phyloP scores from a whole-genome alignment of 495 filamentous ascomycete genomes.

The Annulohypoxylon moriforme region DNA sequence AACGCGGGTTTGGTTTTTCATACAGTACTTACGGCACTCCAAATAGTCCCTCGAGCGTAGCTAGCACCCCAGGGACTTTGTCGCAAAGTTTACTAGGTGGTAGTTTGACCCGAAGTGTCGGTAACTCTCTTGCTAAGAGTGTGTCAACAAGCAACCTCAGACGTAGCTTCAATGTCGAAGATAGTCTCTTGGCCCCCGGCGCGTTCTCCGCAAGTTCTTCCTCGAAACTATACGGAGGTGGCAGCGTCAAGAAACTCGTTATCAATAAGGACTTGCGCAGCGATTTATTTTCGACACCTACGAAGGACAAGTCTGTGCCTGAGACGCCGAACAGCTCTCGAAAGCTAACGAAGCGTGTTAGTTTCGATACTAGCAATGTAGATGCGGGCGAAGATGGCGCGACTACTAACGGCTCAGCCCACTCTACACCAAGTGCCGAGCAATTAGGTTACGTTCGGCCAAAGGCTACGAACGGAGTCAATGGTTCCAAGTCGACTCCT shows the following conservation, averaged over 20 bases:
- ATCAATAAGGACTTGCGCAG: slow-evolving; percentile 88
- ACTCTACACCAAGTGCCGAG: slow-evolving; percentile 65
- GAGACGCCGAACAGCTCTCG: slow-evolving; percentile 63
- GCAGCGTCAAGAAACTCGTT: slow-evolving; percentile 84
- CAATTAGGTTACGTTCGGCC: slow-evolving; percentile 76
- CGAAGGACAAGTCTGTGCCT: slow-evolving; percentile 54
- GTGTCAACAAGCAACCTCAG: slow-evolving; percentile 72
- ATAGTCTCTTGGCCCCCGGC: slow-evolving; percentile 87
- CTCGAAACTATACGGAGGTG: slow-evolving; percentile 65
- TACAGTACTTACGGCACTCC: slow-evolving; percentile 91
- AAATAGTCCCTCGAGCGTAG: slow-evolving; percentile 71
- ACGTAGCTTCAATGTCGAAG: slow-evolving; percentile 67
- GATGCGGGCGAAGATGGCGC: slow-evolving; percentile 53
- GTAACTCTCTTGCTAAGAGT: slow-evolving; percentile 68
- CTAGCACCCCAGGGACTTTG: slow-evolving; percentile 74
- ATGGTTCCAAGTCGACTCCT: slow-evolving; percentile 56
- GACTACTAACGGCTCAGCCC: slow-evolving; percentile 55
- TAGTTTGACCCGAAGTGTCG: slow-evolving; percentile 58
- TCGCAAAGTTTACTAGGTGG: slow-evolving; percentile 74
- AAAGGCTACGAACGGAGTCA: slow-evolving; percentile 61
- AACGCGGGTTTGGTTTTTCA: slow-evolving; percentile 84
- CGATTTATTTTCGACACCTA: slow-evolving; percentile 74
- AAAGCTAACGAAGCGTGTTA: slow-evolving; percentile 84
- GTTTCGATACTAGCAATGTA: slow-evolving; percentile 77
- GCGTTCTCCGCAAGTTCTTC: slow-evolving; percentile 80